Evolutionary conservation across 2,329 filamentous ascomycete species (phyloP), one percentile per base, ranked within the genome.

Genomic region (Aspergillus sp.): DNA sequence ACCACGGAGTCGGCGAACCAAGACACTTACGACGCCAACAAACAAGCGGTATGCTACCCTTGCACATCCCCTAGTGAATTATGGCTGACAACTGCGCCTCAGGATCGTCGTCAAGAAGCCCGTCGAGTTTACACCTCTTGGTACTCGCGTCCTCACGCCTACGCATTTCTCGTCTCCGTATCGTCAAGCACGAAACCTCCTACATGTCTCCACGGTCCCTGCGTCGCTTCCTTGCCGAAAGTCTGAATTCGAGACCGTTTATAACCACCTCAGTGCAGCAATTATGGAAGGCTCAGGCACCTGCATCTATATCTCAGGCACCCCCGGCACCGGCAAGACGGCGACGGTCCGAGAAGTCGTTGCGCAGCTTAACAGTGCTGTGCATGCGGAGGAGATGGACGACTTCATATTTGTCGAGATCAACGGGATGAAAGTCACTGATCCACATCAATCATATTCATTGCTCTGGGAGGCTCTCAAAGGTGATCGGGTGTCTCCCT

Each of bases 391-490:
- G 51, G 89, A 96, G 59, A 72, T 98, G 26, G 91, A 98, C 51
- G 89, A 96, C 55, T 98, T 98, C 59, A 93, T 95, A 37, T 98
- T 98, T 47, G 88, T 98, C 41, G 91, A 98, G 60, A 96, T 98
- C 64, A 98, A 98, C 60, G 93, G 91, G 45, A 96, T 98, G 91
- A 98, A 98, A 66, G 88, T 98, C 47, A 93, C 91, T 0, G 91
- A 98, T 55, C 89, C 91, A 1, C 88, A 96, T 53, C 91, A 98
- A 58, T 88, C 91, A 0, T 98, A 98, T 60, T 82, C 85, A 2
- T 65, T 98, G 13, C 72, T 98, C 2, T 98, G 93, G 93, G 86
- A 98, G 64, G 89, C 91, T 1, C 68, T 98, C 39, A 89, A 89
- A 53, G 88, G 86, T 15, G 86, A 98, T 53, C 78, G 91, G 29